Base-by-base conservation (phyloP, 192 early-diverging fungal species). In the Dimargaris verticillata region DNA sequence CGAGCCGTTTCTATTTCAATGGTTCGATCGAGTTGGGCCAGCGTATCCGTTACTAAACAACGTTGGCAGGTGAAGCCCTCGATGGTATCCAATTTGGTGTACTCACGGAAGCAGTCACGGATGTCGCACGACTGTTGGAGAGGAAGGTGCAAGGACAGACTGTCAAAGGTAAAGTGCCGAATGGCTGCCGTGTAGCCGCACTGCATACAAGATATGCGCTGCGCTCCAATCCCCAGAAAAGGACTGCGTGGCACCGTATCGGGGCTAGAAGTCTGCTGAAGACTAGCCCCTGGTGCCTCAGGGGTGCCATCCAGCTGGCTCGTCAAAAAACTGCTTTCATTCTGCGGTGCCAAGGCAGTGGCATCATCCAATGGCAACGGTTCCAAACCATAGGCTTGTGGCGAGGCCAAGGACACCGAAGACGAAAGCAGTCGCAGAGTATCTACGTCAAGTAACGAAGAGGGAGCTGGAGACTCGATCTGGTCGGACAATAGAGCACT, bases 91-190 rank as follows among this genome's bases (percentile, higher is more conserved):
- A 58, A 5, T 15, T 38, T 18, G 55, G 55, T 58, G 17, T 58
- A 58, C 5, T 28, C 38, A 7, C 26, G 38, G 18, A 58, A 28
- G 15, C 25, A 38, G 5, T 58, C 55, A 25, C 13, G 15, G 13
- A 58, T 17, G 41, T 41, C 10, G 18, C 38, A 41, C 15, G 18
- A 14, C 9, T 18, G 1, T 10, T 28, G 25, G 49, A 72, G 66
- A 7, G 90, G 88, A 45, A 87, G 67, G 25, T 76, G 72, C n/a
- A 90, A 69, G 17, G 84, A 86, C 0, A 88, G 62, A 57, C 86
- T 89, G 67, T 89, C 86, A 72, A 91, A 91, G 18, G 83, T 79
- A 66, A 86, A 85, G 61, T 88, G 87, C 0, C 85, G 81, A 15
- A 88, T 74, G 0, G 83, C 83, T 57, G 81, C 80, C 17, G 85